Base-by-base conservation (phyloP, 768 basidiomycete species). In the Termitomyces heimii region DNA sequence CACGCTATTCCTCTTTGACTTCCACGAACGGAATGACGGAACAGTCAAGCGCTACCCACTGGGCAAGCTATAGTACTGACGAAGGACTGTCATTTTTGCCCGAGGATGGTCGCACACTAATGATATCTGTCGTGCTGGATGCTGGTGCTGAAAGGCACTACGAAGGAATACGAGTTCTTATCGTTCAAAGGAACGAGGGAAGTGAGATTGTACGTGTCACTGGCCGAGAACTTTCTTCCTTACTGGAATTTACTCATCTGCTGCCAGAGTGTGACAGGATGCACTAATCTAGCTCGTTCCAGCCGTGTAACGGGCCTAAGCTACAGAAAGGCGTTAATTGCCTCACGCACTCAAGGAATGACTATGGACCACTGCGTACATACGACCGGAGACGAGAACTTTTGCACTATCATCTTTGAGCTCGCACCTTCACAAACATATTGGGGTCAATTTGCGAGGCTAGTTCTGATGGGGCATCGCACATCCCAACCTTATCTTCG, bases 51-150 rank as follows among this genome's bases (percentile, higher is more conserved):
- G 28, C 43, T 8, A 8, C 40, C 31, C 50, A 57, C 44, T 57
- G 56, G 56, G 52, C 50, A 1, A 44, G 42, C 9, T 52, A 57
- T 28, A 52, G 46, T 20, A 31, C 56, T 45, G 20, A 37, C 28
- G 50, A 51, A 52, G 56, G 56, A 42, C 56, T 50, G n/a, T 57
- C 56, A 22, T 57, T 44, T 20, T 52, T 57, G 32, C 43, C 56
- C 10, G 50, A 52, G 35, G 56, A 57, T 52, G 50, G 56, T 1
- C 50, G 56, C 18, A 57, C 56, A 6, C 43, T 57, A 12, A 57
- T 57, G 56, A 45, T 60, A 22, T 56, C 59, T 35, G 22, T 57
- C 20, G 43, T 60, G 40, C 52, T 57, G 8, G 59, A 60, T 16
- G 37, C 59, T 31, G 59, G 53, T n/a, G 40, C 53, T 18, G 40